These are phyloP conservation scores for Aristolochia contorta DNA, from an alignment of 164 flowering plant species.

Conservation along the genomic window DNA sequence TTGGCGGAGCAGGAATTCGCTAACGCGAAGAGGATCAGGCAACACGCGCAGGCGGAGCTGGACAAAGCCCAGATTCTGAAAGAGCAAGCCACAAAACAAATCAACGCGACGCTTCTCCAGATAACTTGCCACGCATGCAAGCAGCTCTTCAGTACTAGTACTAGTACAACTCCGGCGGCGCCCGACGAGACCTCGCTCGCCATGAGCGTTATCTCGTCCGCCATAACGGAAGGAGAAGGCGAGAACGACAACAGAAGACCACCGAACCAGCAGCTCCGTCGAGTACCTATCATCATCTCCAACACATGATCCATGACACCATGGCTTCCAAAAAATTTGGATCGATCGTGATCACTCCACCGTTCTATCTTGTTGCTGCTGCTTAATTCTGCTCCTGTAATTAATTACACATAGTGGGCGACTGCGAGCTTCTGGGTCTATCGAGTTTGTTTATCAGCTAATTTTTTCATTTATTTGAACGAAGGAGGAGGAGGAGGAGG, in stretches of 20 bases:
- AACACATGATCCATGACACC: constrained; percentile 8
- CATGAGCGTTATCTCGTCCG: constrained; percentile 54
- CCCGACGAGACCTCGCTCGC: constrained; percentile 36
- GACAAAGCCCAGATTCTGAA: constrained; percentile 60
- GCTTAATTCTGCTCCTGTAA: background rate
- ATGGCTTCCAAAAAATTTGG: too few relatives aligned
- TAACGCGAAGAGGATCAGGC: constrained; percentile 73
- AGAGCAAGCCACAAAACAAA: constrained; percentile 56
- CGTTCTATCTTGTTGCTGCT: background rate
- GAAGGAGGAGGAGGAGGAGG: constrained; percentile 5
- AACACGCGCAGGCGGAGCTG: constrained; percentile 67
- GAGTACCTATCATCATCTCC: constrained; percentile 12
- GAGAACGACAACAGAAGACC: constrained; percentile 23
- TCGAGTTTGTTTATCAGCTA: constrained; percentile 12
- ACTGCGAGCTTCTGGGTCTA: too few relatives aligned
- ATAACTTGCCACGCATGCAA: constrained; percentile 82
- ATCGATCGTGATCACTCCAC: too few relatives aligned
- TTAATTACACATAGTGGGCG: too few relatives aligned
- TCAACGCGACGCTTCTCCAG: constrained; percentile 53
- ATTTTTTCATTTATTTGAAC: constrained; percentile 21
- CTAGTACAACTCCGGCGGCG: constrained; percentile 14
- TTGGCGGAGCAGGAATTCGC: constrained; percentile 74
- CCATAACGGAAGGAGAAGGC: constrained; percentile 50
- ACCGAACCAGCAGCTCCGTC: constrained; percentile 5
- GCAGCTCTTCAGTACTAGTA: constrained; percentile 38